Base-by-base conservation (phyloP, 306 rosid genomes). In the Trifolium pratense region DNA sequence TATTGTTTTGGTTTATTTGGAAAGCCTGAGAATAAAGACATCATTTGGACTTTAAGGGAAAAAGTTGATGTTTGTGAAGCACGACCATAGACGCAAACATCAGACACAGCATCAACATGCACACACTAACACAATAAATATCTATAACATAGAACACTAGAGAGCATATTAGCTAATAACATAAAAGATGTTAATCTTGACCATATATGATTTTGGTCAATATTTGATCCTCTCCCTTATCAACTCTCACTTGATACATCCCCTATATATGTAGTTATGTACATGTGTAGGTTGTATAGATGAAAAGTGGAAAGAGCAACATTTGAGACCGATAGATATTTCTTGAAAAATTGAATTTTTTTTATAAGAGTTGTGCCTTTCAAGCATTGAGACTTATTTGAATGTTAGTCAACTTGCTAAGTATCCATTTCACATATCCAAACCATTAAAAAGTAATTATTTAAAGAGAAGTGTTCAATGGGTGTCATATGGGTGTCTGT, bases 391-490 rank as follows among this genome's bases (percentile, higher is more conserved):
- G 18, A 11, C 10, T 6, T 49, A 49, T 49, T 49, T 49, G 5
- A 49, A 49, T 57, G 37, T 25, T 23, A 16, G 17, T 57, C 64
- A 26, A 57, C 37, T 58, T 0, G 32, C 32, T 21, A 58, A 26
- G 39, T 26, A 18, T 26, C 25, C 25, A 61, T 16, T 11, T 51
- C 57, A 51, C 25, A 7, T 1, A 2, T 62, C 68, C 68, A 62
- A 62, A 62, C 29, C 25, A 17, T 34, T 62, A 34, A 62, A 62
- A 61, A 61, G 42, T 61, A 9, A 61, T 61, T 62, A 34, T 62
- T 62, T 36, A 36, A 10, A 3, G 2, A 31, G 66, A 43, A 60
- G 42, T 59, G 6, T 29, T 57, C 63, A 6, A 26, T 57, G 13
- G 12, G 37, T 37, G 9, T 58, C 17, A 2, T n/a, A n/a, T n/a